These are phyloP conservation scores for Phtheirospermum japonicum DNA, from an alignment of 257 asterid genomes.

Conservation along the genomic window DNA sequence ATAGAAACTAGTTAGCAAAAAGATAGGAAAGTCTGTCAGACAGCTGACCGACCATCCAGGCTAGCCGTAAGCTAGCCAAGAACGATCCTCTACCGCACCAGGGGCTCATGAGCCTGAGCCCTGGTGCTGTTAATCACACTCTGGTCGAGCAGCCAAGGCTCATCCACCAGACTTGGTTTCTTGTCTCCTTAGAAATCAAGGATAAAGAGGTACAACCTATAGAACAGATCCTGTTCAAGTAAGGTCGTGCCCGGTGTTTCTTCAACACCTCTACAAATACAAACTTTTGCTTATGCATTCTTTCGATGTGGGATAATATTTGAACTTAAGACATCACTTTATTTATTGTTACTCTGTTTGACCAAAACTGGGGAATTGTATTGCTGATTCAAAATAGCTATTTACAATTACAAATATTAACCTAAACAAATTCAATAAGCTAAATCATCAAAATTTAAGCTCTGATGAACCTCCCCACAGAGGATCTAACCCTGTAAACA, in stretches of 20 bases:
- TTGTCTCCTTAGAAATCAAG: too few species aligned
- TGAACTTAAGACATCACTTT: too few species aligned
- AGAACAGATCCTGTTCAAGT: too few species aligned
- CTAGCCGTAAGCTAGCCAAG: background rate
- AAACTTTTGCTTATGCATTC: too few species aligned
- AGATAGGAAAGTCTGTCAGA: background rate
- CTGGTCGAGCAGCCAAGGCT: too few species aligned
- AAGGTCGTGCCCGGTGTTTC: too few species aligned
- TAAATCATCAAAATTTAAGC: background rate
- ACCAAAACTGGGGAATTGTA: constrained; percentile 1
- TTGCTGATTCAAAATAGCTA: background rate
- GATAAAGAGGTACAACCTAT: too few species aligned
- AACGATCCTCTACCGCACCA: background rate
- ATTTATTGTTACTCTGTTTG: too few species aligned
- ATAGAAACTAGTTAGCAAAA: background rate
- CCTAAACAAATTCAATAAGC: background rate
- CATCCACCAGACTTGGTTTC: too few species aligned
- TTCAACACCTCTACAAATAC: too few species aligned
- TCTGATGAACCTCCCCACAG: constrained; percentile 1
- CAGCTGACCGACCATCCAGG: background rate
- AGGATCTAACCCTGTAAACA: constrained; percentile 56
- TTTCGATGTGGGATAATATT: background rate
- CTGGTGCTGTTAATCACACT: too few species aligned
- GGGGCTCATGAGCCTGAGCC: too few species aligned
- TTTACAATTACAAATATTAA: background rate